Conservation (phyloP, 495 filamentous ascomycete species). For the Bacidia gigantensis region DNA sequence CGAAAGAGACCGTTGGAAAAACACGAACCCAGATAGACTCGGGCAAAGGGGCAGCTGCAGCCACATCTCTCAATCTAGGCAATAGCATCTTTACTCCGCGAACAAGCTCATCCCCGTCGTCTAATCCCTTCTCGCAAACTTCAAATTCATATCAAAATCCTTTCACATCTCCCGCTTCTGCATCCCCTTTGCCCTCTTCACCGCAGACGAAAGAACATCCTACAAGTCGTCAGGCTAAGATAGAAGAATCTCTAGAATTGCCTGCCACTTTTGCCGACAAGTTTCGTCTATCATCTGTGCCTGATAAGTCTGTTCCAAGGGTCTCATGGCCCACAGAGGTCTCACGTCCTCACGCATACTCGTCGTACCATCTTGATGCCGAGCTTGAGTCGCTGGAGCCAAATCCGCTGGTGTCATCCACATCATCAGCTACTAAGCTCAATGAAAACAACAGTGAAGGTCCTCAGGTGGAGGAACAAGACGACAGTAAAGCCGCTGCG, state of each 20-base stretch:
- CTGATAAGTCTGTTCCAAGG: constrained; percentile 20
- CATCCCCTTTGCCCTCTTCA: constrained; percentile 28
- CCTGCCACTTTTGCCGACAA: constrained; percentile 64
- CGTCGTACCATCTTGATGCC: constrained; percentile 71
- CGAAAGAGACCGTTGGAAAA: constrained; percentile 10
- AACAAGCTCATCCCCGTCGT: constrained; percentile 3
- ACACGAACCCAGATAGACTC: too few relatives aligned
- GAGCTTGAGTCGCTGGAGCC: constrained; percentile 76
- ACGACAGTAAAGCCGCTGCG: constrained; percentile 47
- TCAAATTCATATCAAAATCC: constrained; percentile 31
- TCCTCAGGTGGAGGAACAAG: constrained; percentile 28
- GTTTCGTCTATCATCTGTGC: constrained; percentile 36
- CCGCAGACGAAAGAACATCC: not conserved
- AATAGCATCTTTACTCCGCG: constrained; percentile 42
- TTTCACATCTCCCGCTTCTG: constrained; percentile 33
- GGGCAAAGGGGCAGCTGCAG: constrained; percentile 14
- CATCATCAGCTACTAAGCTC: constrained; percentile 23
- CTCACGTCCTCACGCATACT: constrained; percentile 56
- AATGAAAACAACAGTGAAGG: too few relatives aligned
- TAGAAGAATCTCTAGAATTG: constrained; percentile 29
- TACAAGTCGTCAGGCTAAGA: not conserved
- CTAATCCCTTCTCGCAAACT: constrained; percentile 16
- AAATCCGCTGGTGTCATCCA: constrained; percentile 27
- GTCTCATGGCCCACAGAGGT: constrained; percentile 60
- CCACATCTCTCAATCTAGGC: constrained; percentile 33